Base-by-base conservation (phyloP, 2,329 filamentous ascomycete species). In the Trichophyton schoenleinii region DNA sequence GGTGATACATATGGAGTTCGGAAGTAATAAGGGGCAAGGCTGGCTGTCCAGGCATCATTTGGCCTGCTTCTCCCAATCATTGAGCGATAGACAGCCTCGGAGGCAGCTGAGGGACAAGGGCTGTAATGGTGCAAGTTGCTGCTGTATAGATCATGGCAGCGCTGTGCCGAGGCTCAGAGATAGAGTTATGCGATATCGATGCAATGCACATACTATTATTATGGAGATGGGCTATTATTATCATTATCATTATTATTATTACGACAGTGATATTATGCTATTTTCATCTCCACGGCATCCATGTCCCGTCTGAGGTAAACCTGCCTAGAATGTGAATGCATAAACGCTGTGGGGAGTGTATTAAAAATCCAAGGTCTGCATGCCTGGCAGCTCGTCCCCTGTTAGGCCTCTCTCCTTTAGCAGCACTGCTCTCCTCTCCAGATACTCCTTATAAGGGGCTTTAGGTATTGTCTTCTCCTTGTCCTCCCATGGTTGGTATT, bases 401-500 rank as follows among this genome's bases (percentile, higher is more conserved):
- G 52, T 55, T 5, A 55, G 66, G 0, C 67, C 66, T 42, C 59
- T 67, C 58, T 62, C 57, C 53, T 62, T 46, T 1, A 68, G 44
- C 59, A 65, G 62, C 8, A 25, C 63, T 57, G 63, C 65, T 46
- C 65, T 62, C 44, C 66, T 44, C 41, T 69, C 63, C 13, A 71
- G 62, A 68, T 63, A 70, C 18, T 61, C 66, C 59, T 65, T 61
- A 49, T 71, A 69, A 38, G 62, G 42, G 25, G 60, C 28, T 63
- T 69, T 71, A 18, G 67, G 67, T 42, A 68, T 58, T 49, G 65
- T 68, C 44, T 55, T 65, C 25, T 66, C 65, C 59, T 67, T 61
- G 28, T 70, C 55, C 52, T 68, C 68, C 69, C 69, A 70, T 41
- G 70, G 58, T 60, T 70, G 48, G 59, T 67, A 70, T 52, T 59